Evolutionary conservation across 306 rosid species (phyloP), one percentile per base, ranked within the genome.

Genomic region (Arachis stenosperma): DNA sequence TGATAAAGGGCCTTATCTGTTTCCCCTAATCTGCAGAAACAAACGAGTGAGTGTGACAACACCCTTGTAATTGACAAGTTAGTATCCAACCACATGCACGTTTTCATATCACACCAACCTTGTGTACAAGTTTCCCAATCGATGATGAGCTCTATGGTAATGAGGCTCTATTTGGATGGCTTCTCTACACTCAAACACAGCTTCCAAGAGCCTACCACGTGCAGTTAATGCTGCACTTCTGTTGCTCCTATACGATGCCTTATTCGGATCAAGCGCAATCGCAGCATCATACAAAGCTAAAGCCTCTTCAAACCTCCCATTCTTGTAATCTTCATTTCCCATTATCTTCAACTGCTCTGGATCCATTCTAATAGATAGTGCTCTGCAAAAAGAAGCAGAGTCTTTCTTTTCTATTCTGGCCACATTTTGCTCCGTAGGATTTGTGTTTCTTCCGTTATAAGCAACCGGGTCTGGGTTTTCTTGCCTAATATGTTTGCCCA

Each of bases 261-360:
- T 90, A 13, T 75, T 77, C 0, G 93, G 88, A 74, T 92, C 92
- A 51, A 92, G 79, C 3, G 92, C 76, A 52, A 90, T 92, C 15
- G 94, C 96, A 1, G 94, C 96, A 44, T 88, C 94, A 44, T 92
- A 92, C 63, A 86, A 53, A 61, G 96, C 84, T 84, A 92, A 78
- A 13, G 96, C 94, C 82, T 88, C 94, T 3, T 83, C 83, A 74
- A 86, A 92, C 52, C 89, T 88, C 41, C 94, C 96, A 46, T 80
- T 89, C 84, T 88, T 92, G 67, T 89, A 92, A 73, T 92, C 98
- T 57, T 89, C 96, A 67, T 92, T 92, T 12, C 98, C 96, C 98
- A 92, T 80, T 5, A 86, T 88, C 88, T 89, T 92, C 75, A 92
- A 76, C 48, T 86, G 76, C 71, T 92, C 96, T 0, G 98, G 98